Evolutionary conservation across 257 asterid genomes (phyloP).

Genomic region (Cinchona pubescens): DNA sequence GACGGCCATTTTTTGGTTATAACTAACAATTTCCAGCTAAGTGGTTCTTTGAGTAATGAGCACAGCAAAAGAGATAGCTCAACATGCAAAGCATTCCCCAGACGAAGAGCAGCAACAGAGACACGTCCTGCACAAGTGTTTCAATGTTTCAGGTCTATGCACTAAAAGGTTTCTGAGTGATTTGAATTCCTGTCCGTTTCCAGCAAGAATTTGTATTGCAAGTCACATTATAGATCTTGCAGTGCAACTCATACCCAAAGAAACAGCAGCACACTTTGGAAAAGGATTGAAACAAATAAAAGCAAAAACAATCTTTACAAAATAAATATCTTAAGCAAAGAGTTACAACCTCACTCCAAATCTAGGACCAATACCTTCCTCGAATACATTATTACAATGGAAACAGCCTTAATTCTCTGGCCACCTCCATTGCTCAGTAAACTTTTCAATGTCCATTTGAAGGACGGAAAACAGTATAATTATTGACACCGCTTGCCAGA

Average conservation of each 20-base stretch:
- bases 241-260: background rate
- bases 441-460: slow-evolving; percentile 57
- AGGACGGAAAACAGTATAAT: slow-evolving; percentile 63
- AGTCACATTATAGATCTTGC: background rate
- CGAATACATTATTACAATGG: slow-evolving; percentile 23
- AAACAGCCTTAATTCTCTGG: slow-evolving; percentile 16
- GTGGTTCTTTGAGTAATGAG: background rate
- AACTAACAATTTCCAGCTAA: background rate
- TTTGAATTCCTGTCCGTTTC: background rate
- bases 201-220: background rate
- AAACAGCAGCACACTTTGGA: slow-evolving; percentile 12
- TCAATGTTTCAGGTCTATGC: background rate
- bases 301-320: slow-evolving; percentile 40
- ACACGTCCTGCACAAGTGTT: background rate
- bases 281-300: slow-evolving; percentile 17
- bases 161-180: too few species aligned
- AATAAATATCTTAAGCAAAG: slow-evolving; percentile 16
- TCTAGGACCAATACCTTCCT: slow-evolving; percentile 28
- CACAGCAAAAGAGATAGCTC: background rate
- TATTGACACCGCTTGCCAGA: slow-evolving; percentile 47
- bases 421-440: slow-evolving; percentile 13
- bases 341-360: slow-evolving; percentile 30
- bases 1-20: background rate
- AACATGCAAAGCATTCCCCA: background rate
- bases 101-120: background rate